Conservation (phyloP, 257 asterid species). For the Przewalskia tangutica region DNA sequence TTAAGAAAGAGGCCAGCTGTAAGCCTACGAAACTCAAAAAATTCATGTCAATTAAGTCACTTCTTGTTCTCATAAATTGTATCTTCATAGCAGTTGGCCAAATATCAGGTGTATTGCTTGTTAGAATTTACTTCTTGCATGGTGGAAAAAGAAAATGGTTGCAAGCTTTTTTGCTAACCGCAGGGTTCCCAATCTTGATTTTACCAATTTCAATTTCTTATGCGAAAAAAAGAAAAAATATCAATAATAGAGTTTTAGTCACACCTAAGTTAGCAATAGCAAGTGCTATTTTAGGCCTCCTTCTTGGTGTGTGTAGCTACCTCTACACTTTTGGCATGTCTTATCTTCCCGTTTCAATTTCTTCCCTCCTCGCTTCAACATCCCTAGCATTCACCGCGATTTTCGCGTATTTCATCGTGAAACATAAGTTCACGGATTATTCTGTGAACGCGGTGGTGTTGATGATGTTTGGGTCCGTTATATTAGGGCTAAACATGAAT, state of each 20-base stretch:
- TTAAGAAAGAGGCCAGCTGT: neutral
- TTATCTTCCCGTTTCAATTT: conserved; percentile 21
- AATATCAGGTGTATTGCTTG: conserved; percentile 19
- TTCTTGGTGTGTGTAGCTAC: conserved; percentile 19
- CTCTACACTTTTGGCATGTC: conserved; percentile 25
- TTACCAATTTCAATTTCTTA: conserved; percentile 18
- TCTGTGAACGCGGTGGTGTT: conserved; percentile 17
- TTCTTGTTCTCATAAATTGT: conserved; percentile 13
- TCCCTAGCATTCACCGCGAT: conserved; percentile 21
- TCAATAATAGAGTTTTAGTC: neutral
- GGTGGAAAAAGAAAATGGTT: conserved; percentile 28
- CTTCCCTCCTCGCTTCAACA: conserved; percentile 16
- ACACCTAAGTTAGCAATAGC: conserved; percentile 5
- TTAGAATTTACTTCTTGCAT: conserved; percentile 20
- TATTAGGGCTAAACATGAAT: conserved; percentile 20
- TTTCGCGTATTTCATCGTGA: conserved; percentile 19
- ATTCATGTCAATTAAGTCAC: conserved; percentile 8
- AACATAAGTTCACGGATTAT: conserved; percentile 20
- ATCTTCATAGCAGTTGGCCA: conserved; percentile 17
- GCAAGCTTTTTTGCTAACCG: conserved; percentile 21
- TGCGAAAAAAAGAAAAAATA: neutral
- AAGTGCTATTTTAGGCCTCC: conserved; percentile 13
- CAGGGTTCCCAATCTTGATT: conserved; percentile 25
- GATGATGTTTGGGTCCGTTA: conserved; percentile 23
- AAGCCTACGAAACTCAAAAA: neutral